A percentile compares a stretch with the other conserved stretches of the same genome.
Conservation (phyloP, 768 basidiomycete species). For the Boletus subcaerulescens region DNA sequence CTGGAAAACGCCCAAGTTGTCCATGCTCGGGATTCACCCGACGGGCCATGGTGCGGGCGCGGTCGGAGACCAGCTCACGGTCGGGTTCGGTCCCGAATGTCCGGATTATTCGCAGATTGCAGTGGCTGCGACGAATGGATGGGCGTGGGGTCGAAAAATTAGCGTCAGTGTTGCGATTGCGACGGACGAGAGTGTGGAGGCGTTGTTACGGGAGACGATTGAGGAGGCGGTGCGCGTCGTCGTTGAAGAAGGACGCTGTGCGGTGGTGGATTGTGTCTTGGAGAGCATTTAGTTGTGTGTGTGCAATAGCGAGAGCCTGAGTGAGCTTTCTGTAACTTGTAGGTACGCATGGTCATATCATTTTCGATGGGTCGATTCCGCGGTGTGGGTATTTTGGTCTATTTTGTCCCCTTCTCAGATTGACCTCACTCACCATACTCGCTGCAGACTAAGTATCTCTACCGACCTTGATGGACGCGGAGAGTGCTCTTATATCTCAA, state of each 20-base stretch:
- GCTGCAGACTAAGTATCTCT: not conserved
- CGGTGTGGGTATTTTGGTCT: no score
- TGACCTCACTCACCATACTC: no score
- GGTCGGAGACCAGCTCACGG: conserved; percentile 48
- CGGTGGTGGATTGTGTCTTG: conserved; percentile 61
- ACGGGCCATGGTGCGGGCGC: conserved; percentile 47
- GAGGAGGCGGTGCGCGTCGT: conserved; percentile 56
- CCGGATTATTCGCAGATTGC: conserved; percentile 65
- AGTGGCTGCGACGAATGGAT: conserved; percentile 64
- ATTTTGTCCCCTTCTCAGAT: no score
- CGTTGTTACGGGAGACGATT: conserved; percentile 33
- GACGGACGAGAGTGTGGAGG: conserved; percentile 21
- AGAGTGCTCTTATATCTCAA: no score
- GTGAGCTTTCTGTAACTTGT: no score
- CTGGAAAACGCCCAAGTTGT: conserved; percentile 62
- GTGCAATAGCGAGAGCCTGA: not conserved
- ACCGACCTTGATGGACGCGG: no score
- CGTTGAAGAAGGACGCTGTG: conserved; percentile 55
- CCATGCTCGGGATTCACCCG: conserved; percentile 66
- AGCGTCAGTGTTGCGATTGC: conserved; percentile 19
- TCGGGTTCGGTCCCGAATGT: conserved; percentile 60
- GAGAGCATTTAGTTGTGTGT: conserved; percentile 34
- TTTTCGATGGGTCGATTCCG: conserved; percentile 17
- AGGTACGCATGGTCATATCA: not conserved
- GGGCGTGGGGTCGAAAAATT: conserved; percentile 53